Percentiles rank a stretch among this genome's conserved stretches.
Evolutionary conservation across 1,284 basidiomycete species (phyloP).

Genomic region (Sanghuangporus baumii): DNA sequence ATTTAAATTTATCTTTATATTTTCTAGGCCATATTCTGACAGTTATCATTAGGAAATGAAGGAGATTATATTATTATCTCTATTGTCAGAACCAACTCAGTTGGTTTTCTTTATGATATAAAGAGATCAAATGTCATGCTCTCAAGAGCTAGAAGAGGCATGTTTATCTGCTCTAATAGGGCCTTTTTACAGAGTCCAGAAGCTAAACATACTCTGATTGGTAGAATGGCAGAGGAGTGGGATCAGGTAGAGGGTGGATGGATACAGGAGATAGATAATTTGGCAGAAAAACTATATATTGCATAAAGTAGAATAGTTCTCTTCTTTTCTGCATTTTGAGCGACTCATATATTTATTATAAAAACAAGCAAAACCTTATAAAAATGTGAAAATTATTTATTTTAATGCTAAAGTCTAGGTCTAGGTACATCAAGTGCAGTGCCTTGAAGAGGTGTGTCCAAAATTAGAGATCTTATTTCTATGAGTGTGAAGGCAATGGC

Average conservation of each 20-base stretch:
- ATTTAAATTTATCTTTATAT: constrained; percentile 19
- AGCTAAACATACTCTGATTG: constrained; percentile 37
- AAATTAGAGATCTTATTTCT: constrained; percentile 52
- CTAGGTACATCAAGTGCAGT: constrained; percentile 27
- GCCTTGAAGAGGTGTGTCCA: background rate
- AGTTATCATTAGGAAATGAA: constrained; percentile 45
- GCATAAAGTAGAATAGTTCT: background rate
- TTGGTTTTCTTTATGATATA: constrained; percentile 54
- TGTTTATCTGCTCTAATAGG: constrained; percentile 58
- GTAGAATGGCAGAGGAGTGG: constrained; percentile 24
- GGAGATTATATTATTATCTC: constrained; percentile 57
- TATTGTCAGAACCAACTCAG: constrained; percentile 48
- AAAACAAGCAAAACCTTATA: background rate
- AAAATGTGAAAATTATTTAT: constrained; percentile 10
- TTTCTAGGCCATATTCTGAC: constrained; percentile 5
- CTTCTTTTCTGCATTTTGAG: no score
- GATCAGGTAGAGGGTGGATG: constrained; percentile 3
- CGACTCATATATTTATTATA: background rate
- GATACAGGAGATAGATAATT: background rate
- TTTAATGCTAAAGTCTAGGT: constrained; percentile 15
- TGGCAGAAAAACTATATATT: constrained; percentile 2
- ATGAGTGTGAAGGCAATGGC: constrained; percentile 64
- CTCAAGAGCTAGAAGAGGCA: constrained; percentile 44
- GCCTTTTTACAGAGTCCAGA: constrained; percentile 48
- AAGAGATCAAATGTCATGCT: constrained; percentile 67